Base-by-base conservation (phyloP, 805 yeast species). In the Candida multigemmis region DNA sequence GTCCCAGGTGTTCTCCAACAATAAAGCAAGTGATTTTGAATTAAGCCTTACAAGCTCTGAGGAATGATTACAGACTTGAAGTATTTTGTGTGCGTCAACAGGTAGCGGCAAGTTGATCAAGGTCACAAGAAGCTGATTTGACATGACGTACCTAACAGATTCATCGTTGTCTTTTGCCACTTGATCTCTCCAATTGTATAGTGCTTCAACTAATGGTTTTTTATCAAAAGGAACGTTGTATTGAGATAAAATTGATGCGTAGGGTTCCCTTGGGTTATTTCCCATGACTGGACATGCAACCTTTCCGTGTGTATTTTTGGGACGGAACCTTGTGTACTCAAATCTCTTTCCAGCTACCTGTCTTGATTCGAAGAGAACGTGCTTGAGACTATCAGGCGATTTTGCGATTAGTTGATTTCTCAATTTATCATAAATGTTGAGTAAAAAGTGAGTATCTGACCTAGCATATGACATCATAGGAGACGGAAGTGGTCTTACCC, bases 391-490 rank as follows among this genome's bases (percentile, higher is more conserved):
- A 22, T 66, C 60, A 21, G 56, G 47, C 4, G 31, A 32, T 10
- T 33, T 24, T 4, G 47, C 55, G 3, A 80, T 42, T 10, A 89
- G 58, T 42, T 65, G 63, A 37, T 77, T 77, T 34, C 74, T 74
- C 51, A 91, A 53, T 35, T 71, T 71, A 44, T 85, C 89, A 53
- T 66, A 91, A 10, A 91, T 80, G 49, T 80, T 71, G 19, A 91
- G 61, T 27, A 91, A 55, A 43, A 86, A 91, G 52, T 91, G 98
- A 0, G 98, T 91, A 53, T 91, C 98, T 0, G 96, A 81, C 37
- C 94, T 69, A 0, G 98, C 98, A 50, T 91, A 91, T 10, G 78
- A 71, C 34, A 64, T 53, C 87, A 91, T 79, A 20, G 83, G 74
- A 7, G 60, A 50, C 2, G 83, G 69, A 27, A 91, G 56, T 0